Percentiles rank a stretch among this genome's conserved stretches.
Conservation (phyloP, 768 basidiomycete genomes). For the Mycena filopes region DNA sequence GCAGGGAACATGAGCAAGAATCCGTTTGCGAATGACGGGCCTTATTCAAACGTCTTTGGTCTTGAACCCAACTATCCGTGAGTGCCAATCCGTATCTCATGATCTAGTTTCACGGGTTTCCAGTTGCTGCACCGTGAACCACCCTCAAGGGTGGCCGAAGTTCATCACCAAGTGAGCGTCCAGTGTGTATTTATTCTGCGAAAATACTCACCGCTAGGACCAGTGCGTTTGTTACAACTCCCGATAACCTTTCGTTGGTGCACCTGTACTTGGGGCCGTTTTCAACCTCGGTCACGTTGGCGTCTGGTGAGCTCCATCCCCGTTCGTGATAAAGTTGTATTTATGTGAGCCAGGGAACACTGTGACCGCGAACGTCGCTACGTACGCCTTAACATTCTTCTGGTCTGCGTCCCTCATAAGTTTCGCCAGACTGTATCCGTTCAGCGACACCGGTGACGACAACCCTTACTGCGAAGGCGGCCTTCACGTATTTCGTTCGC, state of each 20-base stretch:
- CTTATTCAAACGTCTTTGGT: slow-evolving; percentile 59
- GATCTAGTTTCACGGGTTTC: neutral
- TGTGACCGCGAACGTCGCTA: slow-evolving; percentile 57
- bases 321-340: neutral
- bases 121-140: slow-evolving; percentile 64
- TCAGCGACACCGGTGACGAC: slow-evolving; percentile 60
- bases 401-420: neutral
- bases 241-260: slow-evolving; percentile 56
- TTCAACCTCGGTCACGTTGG: slow-evolving; percentile 51
- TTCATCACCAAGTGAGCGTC: slow-evolving; percentile 53
- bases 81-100: slow-evolving; percentile 23
- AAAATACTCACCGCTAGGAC: neutral
- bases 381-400: slow-evolving; percentile 29
- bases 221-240: slow-evolving; percentile 57
- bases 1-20: slow-evolving; percentile 49
- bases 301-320: slow-evolving; percentile 42
- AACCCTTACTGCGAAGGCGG: slow-evolving; percentile 52
- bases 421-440: slow-evolving; percentile 51
- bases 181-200: neutral
- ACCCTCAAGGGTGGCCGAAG: slow-evolving; percentile 66
- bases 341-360: slow-evolving; percentile 46
- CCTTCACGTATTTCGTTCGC: slow-evolving; percentile 60
- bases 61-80: slow-evolving; percentile 62
- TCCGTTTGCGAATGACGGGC: slow-evolving; percentile 49
- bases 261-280: slow-evolving; percentile 63